Conservation (phyloP, 371 early-diverging fungal species). For the Dichotomocladium elegans region DNA sequence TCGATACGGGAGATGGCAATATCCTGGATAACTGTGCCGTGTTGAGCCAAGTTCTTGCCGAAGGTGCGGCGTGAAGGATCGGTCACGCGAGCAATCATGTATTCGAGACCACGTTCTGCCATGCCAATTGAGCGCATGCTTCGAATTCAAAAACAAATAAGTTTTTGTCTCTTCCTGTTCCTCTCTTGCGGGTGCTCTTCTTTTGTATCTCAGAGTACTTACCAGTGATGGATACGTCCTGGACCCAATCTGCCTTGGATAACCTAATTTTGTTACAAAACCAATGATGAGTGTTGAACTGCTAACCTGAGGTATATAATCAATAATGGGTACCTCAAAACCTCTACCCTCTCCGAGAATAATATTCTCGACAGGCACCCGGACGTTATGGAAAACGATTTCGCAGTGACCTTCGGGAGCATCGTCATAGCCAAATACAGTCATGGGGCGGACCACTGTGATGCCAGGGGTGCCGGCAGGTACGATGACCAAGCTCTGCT, state of each 20-base stretch:
- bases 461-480: slow-evolving; percentile 88
- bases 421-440: slow-evolving; percentile 94
- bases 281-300: too few relatives aligned
- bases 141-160: slow-evolving; percentile 6
- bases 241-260: slow-evolving; percentile 96
- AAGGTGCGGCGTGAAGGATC: slow-evolving; percentile 81
- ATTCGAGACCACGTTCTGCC: slow-evolving; percentile 88
- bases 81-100: slow-evolving; percentile 81
- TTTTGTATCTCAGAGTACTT: neutral
- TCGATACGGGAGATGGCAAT: slow-evolving; percentile 87
- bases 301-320: too few relatives aligned
- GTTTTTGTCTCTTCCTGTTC: too few relatives aligned
- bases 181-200: neutral
- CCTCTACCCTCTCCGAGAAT: slow-evolving; percentile 94
- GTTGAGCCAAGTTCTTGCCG: slow-evolving; percentile 77
- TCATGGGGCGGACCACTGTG: slow-evolving; percentile 79
- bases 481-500: slow-evolving; percentile 88
- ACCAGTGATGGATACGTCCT: slow-evolving; percentile 71
- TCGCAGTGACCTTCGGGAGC: slow-evolving; percentile 95
- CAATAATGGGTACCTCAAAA: too few relatives aligned
- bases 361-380: slow-evolving; percentile 84
- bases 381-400: slow-evolving; percentile 84
- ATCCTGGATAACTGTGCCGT: slow-evolving; percentile 76
- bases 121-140: slow-evolving; percentile 94
- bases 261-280: too few relatives aligned